Base-by-base conservation (phyloP, 2,329 filamentous ascomycete genomes). In the Shiraia sp. region DNA sequence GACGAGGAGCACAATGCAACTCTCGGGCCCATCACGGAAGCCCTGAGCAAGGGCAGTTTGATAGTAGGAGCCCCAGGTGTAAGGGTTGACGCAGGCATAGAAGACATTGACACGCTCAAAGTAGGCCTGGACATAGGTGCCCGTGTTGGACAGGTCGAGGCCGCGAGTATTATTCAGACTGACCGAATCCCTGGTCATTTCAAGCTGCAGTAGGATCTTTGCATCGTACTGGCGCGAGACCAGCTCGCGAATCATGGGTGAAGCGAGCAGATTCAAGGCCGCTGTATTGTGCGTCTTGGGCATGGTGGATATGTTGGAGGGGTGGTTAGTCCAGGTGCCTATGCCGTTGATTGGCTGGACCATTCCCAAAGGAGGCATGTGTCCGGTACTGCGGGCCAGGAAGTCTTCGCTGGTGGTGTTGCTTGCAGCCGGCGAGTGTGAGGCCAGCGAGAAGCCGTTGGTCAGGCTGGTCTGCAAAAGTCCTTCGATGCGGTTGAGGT, bases 41-140 rank as follows among this genome's bases (percentile, higher is more conserved):
- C 86, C 84, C 52, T 86, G 86, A 2, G 86, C 86, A 6, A 90
- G 76, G 0, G 88, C 88, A 4, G 79, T 86, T 19, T 84, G 81
- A 63, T 91, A 91, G 63, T 90, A 85, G 45, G 78, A 82, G 29
- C 80, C 77, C 88, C 88, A 93, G 1, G 83, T 87, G 65, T 88
- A 88, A 1, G 88, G 88, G 62, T 90, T 91, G 24, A 93, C 87
- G 55, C 87, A 90, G 8, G 88, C 88, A 59, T 92, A 92, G 86
- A 88, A 92, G 3, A 90, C 79, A 52, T 92, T 92, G 45, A 90
- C 88, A 29, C 85, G 79, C 43, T 87, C 83, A 59, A 92, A 93
- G 66, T 89, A 92, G 1, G 88, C 85, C 60, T 87, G 83, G 28
- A 89, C 85, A 64, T 90, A 91, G 3, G 83, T 79, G 32, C 83